Base-by-base conservation (phyloP, 345 rosid species). In the Salix viminalis region DNA sequence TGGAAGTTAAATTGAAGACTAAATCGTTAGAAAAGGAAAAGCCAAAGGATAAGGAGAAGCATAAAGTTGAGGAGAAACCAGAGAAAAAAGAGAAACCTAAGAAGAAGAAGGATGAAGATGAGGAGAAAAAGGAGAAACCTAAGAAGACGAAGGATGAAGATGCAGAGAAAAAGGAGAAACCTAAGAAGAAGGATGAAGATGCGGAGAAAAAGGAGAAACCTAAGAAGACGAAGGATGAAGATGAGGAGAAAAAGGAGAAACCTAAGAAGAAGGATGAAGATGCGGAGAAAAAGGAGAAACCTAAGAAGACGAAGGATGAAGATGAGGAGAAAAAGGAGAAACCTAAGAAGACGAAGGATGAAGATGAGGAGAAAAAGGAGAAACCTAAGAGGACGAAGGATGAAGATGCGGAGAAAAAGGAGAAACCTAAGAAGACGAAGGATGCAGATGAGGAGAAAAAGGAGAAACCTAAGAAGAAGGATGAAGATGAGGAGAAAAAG, bases 1-100 rank as follows among this genome's bases (percentile, higher is more conserved):
- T 82, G 65, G 92, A 89, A 72, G 72, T 87, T 79, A 89, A 88
- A 69, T 80, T 89, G 83, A 87, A 92, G 83, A 81, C 89, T 28
- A 88, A 91, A 81, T 79, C 90, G 1, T 73, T 68, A 0, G 91
- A 91, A 85, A 89, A 90, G 81, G 88, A 84, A 58, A 87, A 89
- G 80, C 65, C 79, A 14, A 75, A 70, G 18, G 14, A 75, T 21
- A 37, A 75, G 9, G 50, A 62, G 39, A 69, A 58, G 54, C 77
- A 78, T 14, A 21, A 37, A 66, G 67, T 24, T 12, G 42, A 68
- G 30, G 72, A 30, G 32, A 30, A 30, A 30, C 32, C 32, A 0
- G n/a, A 12, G 67, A 72, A 78, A 10, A 70, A 79, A 80, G 88
- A 84, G 52, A 87, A 89, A 79, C 65, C 79, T 11, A 1, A 69